These are phyloP conservation scores for Raffaelea albimanens DNA, from an alignment of 2,329 filamentous ascomycete genomes.

Conservation along the genomic window DNA sequence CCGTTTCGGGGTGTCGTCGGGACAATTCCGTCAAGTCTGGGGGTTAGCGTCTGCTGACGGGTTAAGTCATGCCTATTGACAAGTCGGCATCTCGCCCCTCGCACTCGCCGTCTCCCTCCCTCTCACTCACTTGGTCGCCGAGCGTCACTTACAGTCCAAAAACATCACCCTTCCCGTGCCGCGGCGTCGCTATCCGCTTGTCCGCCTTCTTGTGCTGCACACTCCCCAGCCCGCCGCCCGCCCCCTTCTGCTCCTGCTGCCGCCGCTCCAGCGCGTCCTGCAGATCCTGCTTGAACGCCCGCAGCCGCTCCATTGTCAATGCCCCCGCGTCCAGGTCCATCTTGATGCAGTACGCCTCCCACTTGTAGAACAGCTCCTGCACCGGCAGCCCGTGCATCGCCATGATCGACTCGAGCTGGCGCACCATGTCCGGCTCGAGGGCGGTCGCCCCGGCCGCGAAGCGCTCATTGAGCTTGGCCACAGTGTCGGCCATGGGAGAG, in stretches of 20 bases:
- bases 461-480: conserved; percentile 34
- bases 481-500: conserved; percentile 27
- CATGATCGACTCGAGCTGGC: conserved; percentile 78
- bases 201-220: conserved; percentile 27
- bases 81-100: neutral
- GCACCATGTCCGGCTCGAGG: conserved; percentile 67
- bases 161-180: conserved; percentile 57
- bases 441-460: conserved; percentile 43
- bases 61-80: too few relatives aligned
- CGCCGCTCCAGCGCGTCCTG: conserved; percentile 65
- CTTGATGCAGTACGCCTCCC: conserved; percentile 96
- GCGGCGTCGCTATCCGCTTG: conserved; percentile 56
- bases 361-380: conserved; percentile 94
- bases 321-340: conserved; percentile 75
- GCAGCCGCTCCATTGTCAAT: conserved; percentile 50
- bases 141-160: conserved; percentile 65
- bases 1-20: conserved; percentile 44
- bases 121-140: too few relatives aligned
- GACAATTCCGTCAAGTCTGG: conserved; percentile 58
- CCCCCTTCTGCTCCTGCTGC: conserved; percentile 42
- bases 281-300: conserved; percentile 76
- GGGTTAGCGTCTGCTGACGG: neutral
- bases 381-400: conserved; percentile 70
- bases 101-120: too few relatives aligned
- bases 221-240: conserved; percentile 33